Evolutionary conservation across 805 yeast genomes (phyloP).

Genomic region (Kodamaea restingae): DNA sequence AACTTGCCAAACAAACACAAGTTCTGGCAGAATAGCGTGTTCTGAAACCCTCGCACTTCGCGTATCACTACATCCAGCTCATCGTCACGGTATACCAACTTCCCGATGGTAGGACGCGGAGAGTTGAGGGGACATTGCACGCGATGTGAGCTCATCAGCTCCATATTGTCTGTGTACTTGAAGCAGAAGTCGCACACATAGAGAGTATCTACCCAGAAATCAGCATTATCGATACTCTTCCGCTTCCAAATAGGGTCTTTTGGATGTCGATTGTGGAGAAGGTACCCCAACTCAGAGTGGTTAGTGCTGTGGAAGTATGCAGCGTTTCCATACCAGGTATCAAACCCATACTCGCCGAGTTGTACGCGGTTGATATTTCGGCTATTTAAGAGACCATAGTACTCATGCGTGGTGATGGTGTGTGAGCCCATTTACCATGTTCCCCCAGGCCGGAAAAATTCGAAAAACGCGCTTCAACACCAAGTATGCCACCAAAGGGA

Average conservation of each 20-base stretch:
- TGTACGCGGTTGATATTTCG: conserved; percentile 64
- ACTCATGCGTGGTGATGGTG: conserved; percentile 21
- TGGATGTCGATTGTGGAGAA: conserved; percentile 22
- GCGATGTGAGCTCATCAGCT: conserved; percentile 49
- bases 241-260: conserved; percentile 13
- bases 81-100: conserved; percentile 60
- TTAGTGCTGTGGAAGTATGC: conserved; percentile 56
- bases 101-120: conserved; percentile 52
- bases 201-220: conserved; percentile 56
- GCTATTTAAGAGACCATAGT: conserved; percentile 57
- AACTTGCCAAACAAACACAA: conserved; percentile 81
- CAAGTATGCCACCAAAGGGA: conserved; percentile 79
- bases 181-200: conserved; percentile 81
- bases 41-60: conserved; percentile 61
- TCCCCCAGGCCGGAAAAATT: conserved; percentile 18
- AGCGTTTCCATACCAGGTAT: conserved; percentile 86
- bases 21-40: conserved; percentile 73
- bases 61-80: conserved; percentile 47
- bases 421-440: conserved; percentile 41
- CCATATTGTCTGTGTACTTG: conserved; percentile 58
- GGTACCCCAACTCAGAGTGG: conserved; percentile 44
- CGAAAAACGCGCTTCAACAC: conserved; percentile 11
- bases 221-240: conserved; percentile 5
- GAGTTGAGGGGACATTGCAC: conserved; percentile 35
- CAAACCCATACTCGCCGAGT: conserved; percentile 64